Base-by-base conservation (phyloP, 108 stramenopile species). In the Skeletonema potamos region DNA sequence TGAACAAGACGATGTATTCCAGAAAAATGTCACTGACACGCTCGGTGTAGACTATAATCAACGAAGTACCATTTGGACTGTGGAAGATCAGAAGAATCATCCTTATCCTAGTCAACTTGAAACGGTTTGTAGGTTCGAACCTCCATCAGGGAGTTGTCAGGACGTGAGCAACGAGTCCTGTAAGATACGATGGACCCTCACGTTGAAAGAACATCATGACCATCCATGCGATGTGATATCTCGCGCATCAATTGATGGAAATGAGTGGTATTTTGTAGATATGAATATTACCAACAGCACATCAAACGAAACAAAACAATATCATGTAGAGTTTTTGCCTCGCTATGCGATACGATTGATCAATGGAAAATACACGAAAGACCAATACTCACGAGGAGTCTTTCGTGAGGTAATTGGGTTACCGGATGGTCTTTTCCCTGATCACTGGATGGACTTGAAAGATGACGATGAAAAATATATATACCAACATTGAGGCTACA, bases 71-170 rank as follows among this genome's bases (percentile, higher is more conserved):
- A 54, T 94, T n/a, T 65, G 89, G 34, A 91, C 87, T 2, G 76
- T 85, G 54, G 70, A 78, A 41, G 89, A 94, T 58, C 93, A 91
- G 70, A 62, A 82, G 58, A 72, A 74, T 15, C 76, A 83, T 58
- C 87, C 86, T 3, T 94, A 94, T 62, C 85, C 87, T 13, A 1
- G 8, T 1, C n/a, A 51, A 5, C 22, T 51, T 51, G 48, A 51
- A 10, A 51, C 48, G 22, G 48, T 51, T 4, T 51, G 48, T 51
- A 51, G 48, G 22, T 51, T 51, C 22, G 1, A 51, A 51, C 48
- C 48, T 51, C 20, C 48, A 27, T 15, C 15, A 9, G 33, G 18
- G 7, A 32, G 12, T 18, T 59, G 58, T 18, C 22, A 51, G 6
- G 48, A 51, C 22, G 30, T 12, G 13, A 18, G 17, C 6, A 30